Conservation (phyloP, 2,329 filamentous ascomycete species). For the Alternaria sp. region DNA sequence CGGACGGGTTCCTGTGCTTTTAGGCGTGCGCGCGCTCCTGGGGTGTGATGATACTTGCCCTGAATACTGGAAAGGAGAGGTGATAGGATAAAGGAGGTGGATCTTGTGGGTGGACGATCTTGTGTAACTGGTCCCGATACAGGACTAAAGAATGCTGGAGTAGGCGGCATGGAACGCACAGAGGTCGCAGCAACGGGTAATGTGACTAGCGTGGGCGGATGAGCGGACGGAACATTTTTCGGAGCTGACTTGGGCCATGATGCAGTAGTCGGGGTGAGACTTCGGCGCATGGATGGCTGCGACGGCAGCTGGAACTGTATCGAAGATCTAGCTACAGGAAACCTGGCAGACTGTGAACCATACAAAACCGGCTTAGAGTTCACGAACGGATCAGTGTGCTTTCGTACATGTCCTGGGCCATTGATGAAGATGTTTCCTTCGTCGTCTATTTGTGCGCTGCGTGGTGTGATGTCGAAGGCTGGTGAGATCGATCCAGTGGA, state of each 20-base stretch:
- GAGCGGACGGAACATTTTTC: not conserved
- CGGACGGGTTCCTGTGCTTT: constrained; percentile 18
- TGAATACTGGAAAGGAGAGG: constrained; percentile 4
- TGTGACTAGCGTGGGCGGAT: no score
- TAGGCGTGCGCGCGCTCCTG: constrained; percentile 1
- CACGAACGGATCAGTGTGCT: constrained; percentile 19
- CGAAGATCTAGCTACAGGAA: not conserved
- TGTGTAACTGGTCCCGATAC: not conserved
- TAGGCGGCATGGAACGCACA: not conserved
- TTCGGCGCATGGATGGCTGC: not conserved
- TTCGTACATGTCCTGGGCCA: constrained; percentile 4
- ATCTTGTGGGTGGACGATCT: not conserved
- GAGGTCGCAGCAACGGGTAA: no score
- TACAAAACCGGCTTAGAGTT: not conserved
- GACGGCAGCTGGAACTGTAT: not conserved
- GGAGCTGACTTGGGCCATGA: not conserved
- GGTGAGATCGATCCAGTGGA: not conserved
- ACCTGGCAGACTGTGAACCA: not conserved
- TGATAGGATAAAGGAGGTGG: constrained; percentile 11
- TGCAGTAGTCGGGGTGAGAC: not conserved
- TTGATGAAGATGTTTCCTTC: not conserved
- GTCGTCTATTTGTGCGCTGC: not conserved
- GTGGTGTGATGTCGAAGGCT: constrained; percentile 4
- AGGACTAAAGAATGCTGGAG: not conserved
- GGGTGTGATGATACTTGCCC: not conserved